A percentile compares a stretch with the other conserved stretches of the same genome.
These are phyloP conservation scores for Filobasidium floriforme DNA, from an alignment of 768 basidiomycete species.

Conservation along the genomic window DNA sequence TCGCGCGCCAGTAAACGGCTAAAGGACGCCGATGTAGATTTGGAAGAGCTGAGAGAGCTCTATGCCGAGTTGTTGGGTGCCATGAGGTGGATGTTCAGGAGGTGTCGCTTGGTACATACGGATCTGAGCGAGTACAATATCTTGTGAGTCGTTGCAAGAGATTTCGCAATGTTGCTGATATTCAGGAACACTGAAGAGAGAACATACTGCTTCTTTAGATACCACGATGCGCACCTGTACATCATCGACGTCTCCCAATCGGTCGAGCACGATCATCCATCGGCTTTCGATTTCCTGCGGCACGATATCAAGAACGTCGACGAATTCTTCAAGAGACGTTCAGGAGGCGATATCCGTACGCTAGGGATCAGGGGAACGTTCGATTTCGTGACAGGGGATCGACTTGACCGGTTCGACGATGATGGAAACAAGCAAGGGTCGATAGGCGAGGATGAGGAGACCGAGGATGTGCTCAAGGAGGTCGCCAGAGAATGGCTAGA, in stretches of 20 bases:
- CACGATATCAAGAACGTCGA: constrained; percentile 86
- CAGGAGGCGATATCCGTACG: constrained; percentile 55
- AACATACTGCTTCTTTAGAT: constrained; percentile 25
- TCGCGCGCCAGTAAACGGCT: constrained; percentile 49
- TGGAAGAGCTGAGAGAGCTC: constrained; percentile 53
- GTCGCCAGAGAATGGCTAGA: constrained; percentile 47
- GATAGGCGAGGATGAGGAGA: constrained; percentile 22
- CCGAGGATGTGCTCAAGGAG: constrained; percentile 25
- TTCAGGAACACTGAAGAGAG: too few relatives aligned
- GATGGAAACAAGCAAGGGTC: constrained; percentile 23
- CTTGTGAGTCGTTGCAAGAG: constrained; percentile 51
- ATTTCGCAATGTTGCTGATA: background rate
- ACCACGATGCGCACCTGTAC: constrained; percentile 59
- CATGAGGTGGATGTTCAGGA: constrained; percentile 75
- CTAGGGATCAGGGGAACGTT: constrained; percentile 76
- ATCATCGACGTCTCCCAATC: constrained; percentile 98
- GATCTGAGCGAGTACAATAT: constrained; percentile 98
- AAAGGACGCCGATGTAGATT: constrained; percentile 70
- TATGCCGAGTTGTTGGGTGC: constrained; percentile 74
- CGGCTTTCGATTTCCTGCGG: constrained; percentile 91
- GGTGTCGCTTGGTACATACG: constrained; percentile 90
- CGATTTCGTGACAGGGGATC: constrained; percentile 71
- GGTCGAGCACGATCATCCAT: constrained; percentile 95
- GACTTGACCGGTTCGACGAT: constrained; percentile 30
- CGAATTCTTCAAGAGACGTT: constrained; percentile 72